phyloP scores from a whole-genome alignment of 371 early-diverging fungal species.

The Rhizopus delemar region DNA sequence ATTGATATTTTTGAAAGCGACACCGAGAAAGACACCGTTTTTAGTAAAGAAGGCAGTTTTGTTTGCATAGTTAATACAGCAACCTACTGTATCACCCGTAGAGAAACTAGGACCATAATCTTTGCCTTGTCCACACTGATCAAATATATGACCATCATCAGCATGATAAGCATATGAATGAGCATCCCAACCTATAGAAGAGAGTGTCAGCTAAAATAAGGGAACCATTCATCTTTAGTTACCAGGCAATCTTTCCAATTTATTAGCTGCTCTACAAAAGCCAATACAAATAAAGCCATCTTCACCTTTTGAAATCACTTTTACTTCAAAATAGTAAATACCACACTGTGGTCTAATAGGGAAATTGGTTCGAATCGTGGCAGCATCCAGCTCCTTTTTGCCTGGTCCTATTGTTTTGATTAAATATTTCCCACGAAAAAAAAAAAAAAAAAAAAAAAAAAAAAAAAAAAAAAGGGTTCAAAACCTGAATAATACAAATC shows the following conservation, averaged over 20 bases:
- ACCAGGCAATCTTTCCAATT: conserved; percentile 78
- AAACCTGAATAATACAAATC: conserved; percentile 60
- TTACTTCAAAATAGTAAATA: conserved; percentile 88
- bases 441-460: conserved; percentile 8
- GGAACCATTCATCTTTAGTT: conserved; percentile 7
- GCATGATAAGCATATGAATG: conserved; percentile 87
- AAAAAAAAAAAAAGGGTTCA: conserved; percentile 6
- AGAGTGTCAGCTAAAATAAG: neutral
- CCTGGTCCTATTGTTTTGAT: conserved; percentile 68
- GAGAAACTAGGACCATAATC: conserved; percentile 86
- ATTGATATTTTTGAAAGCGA: conserved; percentile 25
- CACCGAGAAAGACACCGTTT: conserved; percentile 85
- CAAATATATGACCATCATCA: conserved; percentile 84
- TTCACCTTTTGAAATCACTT: conserved; percentile 77
- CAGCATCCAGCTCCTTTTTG: conserved; percentile 73
- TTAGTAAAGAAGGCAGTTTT: conserved; percentile 84
- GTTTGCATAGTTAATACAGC: conserved; percentile 82
- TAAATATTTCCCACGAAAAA: conserved; percentile 7
- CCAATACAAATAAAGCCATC: conserved; percentile 91
- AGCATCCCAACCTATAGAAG: conserved; percentile 65
- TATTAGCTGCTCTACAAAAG: conserved; percentile 57
- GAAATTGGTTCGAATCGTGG: conserved; percentile 75
- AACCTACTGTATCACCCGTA: conserved; percentile 90
- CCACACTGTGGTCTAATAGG: conserved; percentile 86
- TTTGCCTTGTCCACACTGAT: conserved; percentile 69